Conservation (phyloP, 257 asterid species). For the Verbena officinalis region DNA sequence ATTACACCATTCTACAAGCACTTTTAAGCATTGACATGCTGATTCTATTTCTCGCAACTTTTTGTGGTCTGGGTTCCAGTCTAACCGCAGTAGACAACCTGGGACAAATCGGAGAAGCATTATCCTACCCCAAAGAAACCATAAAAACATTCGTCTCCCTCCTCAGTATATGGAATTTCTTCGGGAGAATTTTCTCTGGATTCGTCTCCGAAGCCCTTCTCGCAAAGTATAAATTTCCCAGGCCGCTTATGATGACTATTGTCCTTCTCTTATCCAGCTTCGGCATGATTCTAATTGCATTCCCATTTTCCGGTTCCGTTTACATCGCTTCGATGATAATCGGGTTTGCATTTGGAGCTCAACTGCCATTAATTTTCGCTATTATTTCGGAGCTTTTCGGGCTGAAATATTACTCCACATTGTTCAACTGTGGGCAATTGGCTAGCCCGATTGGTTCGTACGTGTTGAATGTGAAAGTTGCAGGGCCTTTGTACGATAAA, state of each 20-base stretch:
- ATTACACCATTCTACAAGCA: conserved; percentile 73
- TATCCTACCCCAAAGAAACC: conserved; percentile 73
- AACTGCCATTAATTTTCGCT: conserved; percentile 58
- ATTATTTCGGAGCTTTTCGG: conserved; percentile 79
- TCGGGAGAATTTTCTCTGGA: conserved; percentile 77
- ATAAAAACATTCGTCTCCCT: conserved; percentile 65
- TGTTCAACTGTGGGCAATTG: conserved; percentile 81
- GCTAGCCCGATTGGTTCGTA: conserved; percentile 82
- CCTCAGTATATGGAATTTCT: conserved; percentile 78
- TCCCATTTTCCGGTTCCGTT: conserved; percentile 66
- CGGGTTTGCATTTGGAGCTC: conserved; percentile 86
- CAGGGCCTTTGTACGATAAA: conserved; percentile 65
- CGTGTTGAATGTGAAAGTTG: conserved; percentile 59
- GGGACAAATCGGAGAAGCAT: conserved; percentile 76
- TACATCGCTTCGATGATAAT: conserved; percentile 64
- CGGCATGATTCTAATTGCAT: conserved; percentile 68
- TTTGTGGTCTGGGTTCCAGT: conserved; percentile 78
- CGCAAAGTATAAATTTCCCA: conserved; percentile 55
- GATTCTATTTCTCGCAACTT: conserved; percentile 59
- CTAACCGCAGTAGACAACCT: conserved; percentile 77
- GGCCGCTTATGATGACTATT: conserved; percentile 75
- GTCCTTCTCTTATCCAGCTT: conserved; percentile 61
- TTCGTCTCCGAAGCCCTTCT: conserved; percentile 67
- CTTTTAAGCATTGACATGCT: conserved; percentile 65
- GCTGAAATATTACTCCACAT: conserved; percentile 63